These are phyloP conservation scores for Penicillium sp. DNA, from an alignment of 2,329 filamentous ascomycete species.

Conservation along the genomic window DNA sequence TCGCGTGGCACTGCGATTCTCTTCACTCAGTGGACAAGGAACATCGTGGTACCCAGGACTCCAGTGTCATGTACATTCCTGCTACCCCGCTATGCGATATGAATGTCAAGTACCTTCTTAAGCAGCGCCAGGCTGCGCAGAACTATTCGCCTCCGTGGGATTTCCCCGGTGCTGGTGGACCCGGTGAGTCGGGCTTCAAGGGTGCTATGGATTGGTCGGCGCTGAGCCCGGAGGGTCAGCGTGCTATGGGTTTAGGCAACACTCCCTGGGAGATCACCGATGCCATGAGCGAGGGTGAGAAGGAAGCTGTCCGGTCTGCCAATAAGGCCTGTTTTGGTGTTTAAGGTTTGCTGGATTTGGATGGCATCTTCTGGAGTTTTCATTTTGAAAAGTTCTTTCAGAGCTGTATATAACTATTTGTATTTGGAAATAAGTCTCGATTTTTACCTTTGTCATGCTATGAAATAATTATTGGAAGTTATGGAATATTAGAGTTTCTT, in stretches of 20 bases:
- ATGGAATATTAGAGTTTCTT: not conserved
- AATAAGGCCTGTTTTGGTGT: slow-evolving; percentile 54
- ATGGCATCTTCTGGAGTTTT: not conserved
- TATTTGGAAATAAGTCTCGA: not conserved
- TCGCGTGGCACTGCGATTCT: slow-evolving; percentile 74
- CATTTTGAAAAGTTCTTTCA: not conserved
- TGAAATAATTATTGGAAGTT: not conserved
- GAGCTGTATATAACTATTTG: not conserved
- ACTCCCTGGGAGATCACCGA: slow-evolving; percentile 49
- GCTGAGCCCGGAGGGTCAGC: slow-evolving; percentile 48
- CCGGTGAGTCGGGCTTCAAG: slow-evolving; percentile 41
- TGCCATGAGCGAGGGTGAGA: slow-evolving; percentile 51
- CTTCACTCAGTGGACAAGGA: slow-evolving; percentile 82
- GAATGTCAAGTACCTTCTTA: slow-evolving; percentile 68
- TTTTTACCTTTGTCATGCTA: not conserved
- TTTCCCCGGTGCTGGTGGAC: slow-evolving; percentile 59
- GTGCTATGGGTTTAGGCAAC: slow-evolving; percentile 54
- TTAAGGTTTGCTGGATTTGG: slow-evolving; percentile 3
- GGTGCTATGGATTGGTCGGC: slow-evolving; percentile 40
- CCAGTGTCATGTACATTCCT: slow-evolving; percentile 85
- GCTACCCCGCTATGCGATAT: slow-evolving; percentile 74
- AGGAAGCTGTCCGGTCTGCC: slow-evolving; percentile 49
- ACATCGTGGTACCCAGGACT: slow-evolving; percentile 69
- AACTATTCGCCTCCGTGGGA: slow-evolving; percentile 66
- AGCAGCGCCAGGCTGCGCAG: slow-evolving; percentile 70